phyloP scores from a whole-genome alignment of 225 moss, liverwort and hornwort genomes.

The Pseudoscleropodium purum region DNA sequence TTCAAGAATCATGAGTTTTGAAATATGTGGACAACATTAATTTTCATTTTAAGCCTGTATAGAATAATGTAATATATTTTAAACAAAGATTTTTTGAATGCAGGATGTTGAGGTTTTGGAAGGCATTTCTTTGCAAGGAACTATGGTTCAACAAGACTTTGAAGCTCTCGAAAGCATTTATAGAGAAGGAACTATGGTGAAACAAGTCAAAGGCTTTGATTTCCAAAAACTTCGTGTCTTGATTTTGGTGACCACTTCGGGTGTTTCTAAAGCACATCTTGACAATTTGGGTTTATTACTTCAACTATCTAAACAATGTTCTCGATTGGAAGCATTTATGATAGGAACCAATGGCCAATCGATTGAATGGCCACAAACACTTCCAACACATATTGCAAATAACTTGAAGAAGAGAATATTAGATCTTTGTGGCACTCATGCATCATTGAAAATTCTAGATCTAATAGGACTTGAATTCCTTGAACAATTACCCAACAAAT shows the following conservation, averaged over 20 bases:
- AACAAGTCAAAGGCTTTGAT: neutral
- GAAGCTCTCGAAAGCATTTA: neutral
- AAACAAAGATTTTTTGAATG: no score
- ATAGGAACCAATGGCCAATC: neutral
- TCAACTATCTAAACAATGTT: neutral
- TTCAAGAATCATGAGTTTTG: no score
- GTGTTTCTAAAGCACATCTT: neutral
- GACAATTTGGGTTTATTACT: neutral
- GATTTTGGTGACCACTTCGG: neutral
- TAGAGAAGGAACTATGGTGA: fast-evolving
- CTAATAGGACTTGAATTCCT: neutral
- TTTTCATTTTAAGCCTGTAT: no score
- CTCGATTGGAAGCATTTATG: neutral
- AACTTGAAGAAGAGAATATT: neutral
- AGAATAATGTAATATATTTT: no score
- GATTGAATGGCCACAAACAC: neutral
- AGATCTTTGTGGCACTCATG: neutral
- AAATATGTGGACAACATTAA: no score
- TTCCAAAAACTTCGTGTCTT: neutral
- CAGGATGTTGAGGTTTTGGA: neutral
- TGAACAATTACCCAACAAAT: neutral
- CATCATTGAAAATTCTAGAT: neutral
- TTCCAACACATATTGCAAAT: neutral
- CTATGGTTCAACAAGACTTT: neutral
- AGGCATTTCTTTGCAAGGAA: neutral